Conservation (phyloP, 768 basidiomycete species). For the Lentinula lateritia region DNA sequence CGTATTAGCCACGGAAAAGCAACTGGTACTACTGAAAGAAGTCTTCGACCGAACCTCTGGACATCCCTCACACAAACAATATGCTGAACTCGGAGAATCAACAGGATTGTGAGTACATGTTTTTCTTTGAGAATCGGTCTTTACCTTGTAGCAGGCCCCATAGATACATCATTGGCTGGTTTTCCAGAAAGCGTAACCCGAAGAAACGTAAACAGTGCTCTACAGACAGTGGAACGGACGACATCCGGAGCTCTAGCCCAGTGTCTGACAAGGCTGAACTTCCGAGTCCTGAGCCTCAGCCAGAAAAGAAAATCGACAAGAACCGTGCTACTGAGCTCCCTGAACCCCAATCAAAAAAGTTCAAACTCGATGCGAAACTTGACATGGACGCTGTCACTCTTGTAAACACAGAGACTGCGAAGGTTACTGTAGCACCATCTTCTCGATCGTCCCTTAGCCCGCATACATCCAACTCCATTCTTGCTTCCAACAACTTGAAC, state of each 20-base stretch:
- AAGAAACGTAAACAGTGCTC: background rate
- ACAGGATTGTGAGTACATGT: background rate
- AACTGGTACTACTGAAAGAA: background rate
- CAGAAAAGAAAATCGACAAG: background rate
- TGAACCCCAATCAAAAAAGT: background rate
- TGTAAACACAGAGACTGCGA: background rate
- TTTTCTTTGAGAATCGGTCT: background rate
- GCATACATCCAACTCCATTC: background rate
- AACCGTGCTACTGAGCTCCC: background rate
- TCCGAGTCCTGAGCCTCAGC: too few species aligned
- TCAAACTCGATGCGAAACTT: background rate
- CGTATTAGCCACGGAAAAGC: background rate
- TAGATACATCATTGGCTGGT: background rate
- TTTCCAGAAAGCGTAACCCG: background rate
- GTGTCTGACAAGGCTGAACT: background rate
- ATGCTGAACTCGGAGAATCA: background rate
- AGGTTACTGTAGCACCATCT: background rate
- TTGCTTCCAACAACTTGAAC: background rate
- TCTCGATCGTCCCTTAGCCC: background rate
- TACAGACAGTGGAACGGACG: background rate
- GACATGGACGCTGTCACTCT: background rate
- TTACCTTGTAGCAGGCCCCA: background rate
- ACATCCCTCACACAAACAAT: background rate
- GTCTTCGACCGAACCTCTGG: background rate
- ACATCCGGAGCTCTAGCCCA: background rate